Base-by-base conservation (phyloP, 2,329 filamentous ascomycete species). In the Teratosphaeria zuluensis region DNA sequence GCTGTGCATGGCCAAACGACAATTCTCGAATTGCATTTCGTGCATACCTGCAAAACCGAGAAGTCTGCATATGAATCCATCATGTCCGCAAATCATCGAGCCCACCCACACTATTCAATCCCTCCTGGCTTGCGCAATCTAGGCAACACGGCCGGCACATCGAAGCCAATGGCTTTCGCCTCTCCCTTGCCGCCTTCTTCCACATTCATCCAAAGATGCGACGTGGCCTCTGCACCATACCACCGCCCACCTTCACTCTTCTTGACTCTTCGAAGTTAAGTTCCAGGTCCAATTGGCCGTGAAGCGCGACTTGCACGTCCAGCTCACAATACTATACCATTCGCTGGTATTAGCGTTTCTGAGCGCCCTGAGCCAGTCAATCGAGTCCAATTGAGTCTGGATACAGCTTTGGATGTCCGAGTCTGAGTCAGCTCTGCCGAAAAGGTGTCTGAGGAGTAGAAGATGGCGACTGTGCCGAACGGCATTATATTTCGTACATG, bases 131-230 rank as follows among this genome's bases (percentile, higher is more conserved):
- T 3, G 7, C 42, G 19, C 4, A 19, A 16, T 19, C 16, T 21
- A n/a, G 42, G 42, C 16, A 48, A 11, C 5, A 48, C 19, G 16
- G 42, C 42, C n/a, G 42, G n/a, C n/a, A 11, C n/a, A 48, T 8
- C 42, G 7, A 21, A 48, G 5, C n/a, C 42, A 48, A 21, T 2
- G 3, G 42, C 42, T 21, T 9, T 21, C 19, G 6, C 42, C 42
- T 48, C 42, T 16, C 42, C 42, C 19, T 48, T 8, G 4, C 42
- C n/a, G 42, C 42, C 16, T 1, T 48, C 42, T 31, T 63, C 61
- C 8, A 63, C 51, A 52, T 66, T 66, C 42, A 52, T 57, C 62
- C 65, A 66, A 42, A 53, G 51, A 58, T 66, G 65, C 64, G 64
- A 63, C 48, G 62, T 64, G 1, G 51, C 61, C 9, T 63, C 57